Conservation (phyloP, 2,329 filamentous ascomycete species). For the Cordyceps pruinosa region DNA sequence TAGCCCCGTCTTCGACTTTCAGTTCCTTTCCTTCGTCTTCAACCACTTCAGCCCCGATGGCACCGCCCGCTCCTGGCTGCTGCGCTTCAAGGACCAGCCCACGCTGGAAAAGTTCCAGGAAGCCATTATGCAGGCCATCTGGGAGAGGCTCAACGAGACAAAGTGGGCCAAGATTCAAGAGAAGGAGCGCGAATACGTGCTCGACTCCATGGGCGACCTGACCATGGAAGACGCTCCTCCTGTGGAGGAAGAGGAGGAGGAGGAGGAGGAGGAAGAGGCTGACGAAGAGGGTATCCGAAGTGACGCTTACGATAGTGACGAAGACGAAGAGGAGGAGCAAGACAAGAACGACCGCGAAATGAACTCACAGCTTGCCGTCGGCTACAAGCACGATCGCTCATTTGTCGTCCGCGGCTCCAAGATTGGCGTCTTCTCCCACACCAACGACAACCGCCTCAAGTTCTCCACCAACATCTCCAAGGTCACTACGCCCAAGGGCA, state of each 20-base stretch:
- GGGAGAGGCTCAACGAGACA: slow-evolving; percentile 90
- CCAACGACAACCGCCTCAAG: slow-evolving; percentile 81
- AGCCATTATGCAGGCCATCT: slow-evolving; percentile 88
- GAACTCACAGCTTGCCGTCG: slow-evolving; percentile 91
- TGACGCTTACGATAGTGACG: slow-evolving; percentile 62
- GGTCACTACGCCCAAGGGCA: slow-evolving; percentile 80
- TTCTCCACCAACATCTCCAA: slow-evolving; percentile 97
- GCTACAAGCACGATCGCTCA: slow-evolving; percentile 93
- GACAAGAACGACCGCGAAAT: slow-evolving; percentile 65
- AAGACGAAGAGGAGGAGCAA: slow-evolving; percentile 70
- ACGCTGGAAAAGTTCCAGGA: slow-evolving; percentile 84
- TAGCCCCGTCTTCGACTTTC: slow-evolving; percentile 98
- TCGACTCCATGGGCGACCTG: slow-evolving; percentile 92
- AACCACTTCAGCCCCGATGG: slow-evolving; percentile 89
- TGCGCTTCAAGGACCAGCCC: slow-evolving; percentile 80
- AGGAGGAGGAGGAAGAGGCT: slow-evolving; percentile 49
- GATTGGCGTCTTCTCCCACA: slow-evolving; percentile 98
- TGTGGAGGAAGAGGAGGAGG: slow-evolving; percentile 38
- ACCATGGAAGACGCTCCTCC: slow-evolving; percentile 72
- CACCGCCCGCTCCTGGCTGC: slow-evolving; percentile 88
- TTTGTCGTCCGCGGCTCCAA: slow-evolving; percentile 96
- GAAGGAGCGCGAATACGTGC: slow-evolving; percentile 85
- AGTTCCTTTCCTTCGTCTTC: slow-evolving; percentile 98
- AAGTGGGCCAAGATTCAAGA: slow-evolving; percentile 95
- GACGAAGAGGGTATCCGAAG: slow-evolving; percentile 56